Percentiles rank a stretch among this genome's conserved stretches.
These are phyloP conservation scores for Xylaria sp. DNA, from an alignment of 2,329 filamentous ascomycete genomes.

Conservation along the genomic window DNA sequence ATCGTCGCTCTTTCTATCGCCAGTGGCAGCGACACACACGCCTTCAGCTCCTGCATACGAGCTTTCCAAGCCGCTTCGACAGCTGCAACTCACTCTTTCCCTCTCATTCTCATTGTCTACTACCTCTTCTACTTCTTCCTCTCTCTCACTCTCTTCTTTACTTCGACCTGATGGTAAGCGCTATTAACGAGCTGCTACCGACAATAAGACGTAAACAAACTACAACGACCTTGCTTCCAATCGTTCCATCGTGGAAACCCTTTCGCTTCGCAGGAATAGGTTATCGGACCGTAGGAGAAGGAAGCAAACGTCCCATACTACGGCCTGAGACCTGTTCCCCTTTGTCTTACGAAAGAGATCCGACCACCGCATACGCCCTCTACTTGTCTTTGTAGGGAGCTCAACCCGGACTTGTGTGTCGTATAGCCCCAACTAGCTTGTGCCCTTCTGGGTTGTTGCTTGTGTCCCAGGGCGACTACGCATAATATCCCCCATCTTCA, in stretches of 20 bases:
- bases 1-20: slow-evolving; percentile 6
- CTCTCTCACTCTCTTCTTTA: neutral
- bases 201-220: slow-evolving; percentile 3
- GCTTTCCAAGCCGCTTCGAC: slow-evolving; percentile 25
- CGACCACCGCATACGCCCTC: slow-evolving; percentile 12
- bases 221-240: slow-evolving; percentile 4
- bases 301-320: slow-evolving; percentile 22
- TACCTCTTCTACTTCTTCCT: slow-evolving; percentile 6
- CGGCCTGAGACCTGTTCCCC: slow-evolving; percentile 25
- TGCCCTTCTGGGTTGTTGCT: slow-evolving; percentile 13
- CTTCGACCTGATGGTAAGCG: slow-evolving; percentile 4
- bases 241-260: slow-evolving; percentile 15
- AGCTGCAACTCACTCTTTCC: slow-evolving; percentile 25
- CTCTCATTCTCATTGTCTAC: neutral
- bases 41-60: slow-evolving; percentile 15
- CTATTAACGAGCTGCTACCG: slow-evolving; percentile 2
- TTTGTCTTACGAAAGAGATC: slow-evolving; percentile 34
- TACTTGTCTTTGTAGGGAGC: slow-evolving; percentile 5
- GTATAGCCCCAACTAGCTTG: slow-evolving; percentile 2
- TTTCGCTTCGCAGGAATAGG: slow-evolving; percentile 13
- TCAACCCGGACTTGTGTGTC: slow-evolving; percentile 8
- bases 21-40: slow-evolving; percentile 19
- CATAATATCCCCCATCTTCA: slow-evolving; percentile 3
- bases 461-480: slow-evolving; percentile 6
- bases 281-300: slow-evolving; percentile 14